Evolutionary conservation across 768 basidiomycete genomes (phyloP), one percentile per base, ranked within the genome.

Genomic region (Kwoniella europaea): DNA sequence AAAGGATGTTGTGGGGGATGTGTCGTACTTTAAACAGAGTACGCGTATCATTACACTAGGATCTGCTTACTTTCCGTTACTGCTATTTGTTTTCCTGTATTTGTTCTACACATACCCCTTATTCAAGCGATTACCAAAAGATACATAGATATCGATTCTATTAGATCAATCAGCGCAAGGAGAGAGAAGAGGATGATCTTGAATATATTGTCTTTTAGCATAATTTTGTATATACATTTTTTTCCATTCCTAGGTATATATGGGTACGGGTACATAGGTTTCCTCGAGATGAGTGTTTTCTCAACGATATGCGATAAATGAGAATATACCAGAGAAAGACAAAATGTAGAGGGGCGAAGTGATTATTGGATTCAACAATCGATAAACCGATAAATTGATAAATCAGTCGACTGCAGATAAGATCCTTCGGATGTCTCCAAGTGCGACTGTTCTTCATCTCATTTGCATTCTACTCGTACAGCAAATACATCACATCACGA

Each of bases 1-100:
- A 76, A 77, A 68, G 84, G 84, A 42, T 85, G 84, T 72, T 85
- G 84, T 66, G 81, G 79, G 20, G 63, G 82, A 10, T 85, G 84
- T 71, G 78, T 85, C 27, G 70, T 85, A 3, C 74, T 82, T 63
- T 81, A 76, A 64, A 35, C 35, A 35, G 4, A 35, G 35, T 7
- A 35, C 35, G 35, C 35, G 35, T 4, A 35, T 35, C 35, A 35
- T 35, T 9, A 35, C 35, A 35, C 35, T 35, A 35, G 35, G 35
- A 35, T 35, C 6, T 35, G 35, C 46, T 50, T 50, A 15, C 46
- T 50, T 50, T 50, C 46, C 35, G 35, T 35, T 35, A 35, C 35
- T 35, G 35, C 4, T 35, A 35, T 35, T 50, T 50, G 12, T 6
- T 50, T 50, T 16, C 46, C 18, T 50, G 46, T 50, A 50, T 50